phyloP scores from a whole-genome alignment of 1,139 yeast genomes.

The Nakaseomyces sp. region DNA sequence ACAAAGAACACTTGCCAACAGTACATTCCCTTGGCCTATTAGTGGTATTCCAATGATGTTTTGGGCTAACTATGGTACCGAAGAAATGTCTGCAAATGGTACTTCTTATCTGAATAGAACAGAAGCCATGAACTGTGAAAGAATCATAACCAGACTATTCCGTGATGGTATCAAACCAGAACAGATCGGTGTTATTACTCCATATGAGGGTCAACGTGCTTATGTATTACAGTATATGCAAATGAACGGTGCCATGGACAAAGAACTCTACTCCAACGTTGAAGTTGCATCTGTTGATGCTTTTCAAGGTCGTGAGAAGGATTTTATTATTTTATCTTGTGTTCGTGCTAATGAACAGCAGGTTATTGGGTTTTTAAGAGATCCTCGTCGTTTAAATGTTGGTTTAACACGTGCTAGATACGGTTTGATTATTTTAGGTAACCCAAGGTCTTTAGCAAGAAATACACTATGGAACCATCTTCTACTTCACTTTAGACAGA shows the following conservation, averaged over 20 bases:
- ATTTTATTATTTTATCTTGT: slow-evolving; percentile 79
- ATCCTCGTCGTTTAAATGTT: slow-evolving; percentile 85
- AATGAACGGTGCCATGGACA: slow-evolving; percentile 59
- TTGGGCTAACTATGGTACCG: slow-evolving; percentile 86
- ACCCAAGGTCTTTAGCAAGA: slow-evolving; percentile 66
- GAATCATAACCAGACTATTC: slow-evolving; percentile 63
- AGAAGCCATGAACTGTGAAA: slow-evolving; percentile 87
- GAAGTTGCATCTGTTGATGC: slow-evolving; percentile 94
- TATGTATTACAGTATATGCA: slow-evolving; percentile 74
- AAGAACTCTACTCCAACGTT: slow-evolving; percentile 57
- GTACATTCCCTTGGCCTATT: slow-evolving; percentile 86
- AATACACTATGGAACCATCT: slow-evolving; percentile 75
- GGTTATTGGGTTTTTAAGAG: slow-evolving; percentile 78
- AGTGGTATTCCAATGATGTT: slow-evolving; percentile 83
- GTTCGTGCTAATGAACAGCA: slow-evolving; percentile 84
- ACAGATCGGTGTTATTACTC: slow-evolving; percentile 88
- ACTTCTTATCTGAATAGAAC: slow-evolving; percentile 79
- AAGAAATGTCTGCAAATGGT: slow-evolving; percentile 78
- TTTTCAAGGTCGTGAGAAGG: slow-evolving; percentile 94
- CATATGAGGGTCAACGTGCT: slow-evolving; percentile 90
- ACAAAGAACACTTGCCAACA: slow-evolving; percentile 48
- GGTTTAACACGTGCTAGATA: slow-evolving; percentile 87
- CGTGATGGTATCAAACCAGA: slow-evolving; percentile 71
- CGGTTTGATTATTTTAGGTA: slow-evolving; percentile 76
- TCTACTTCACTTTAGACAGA: slow-evolving; percentile 69